phyloP scores from a whole-genome alignment of 202 grass and related monocot genomes.

The Zizania palustris region DNA sequence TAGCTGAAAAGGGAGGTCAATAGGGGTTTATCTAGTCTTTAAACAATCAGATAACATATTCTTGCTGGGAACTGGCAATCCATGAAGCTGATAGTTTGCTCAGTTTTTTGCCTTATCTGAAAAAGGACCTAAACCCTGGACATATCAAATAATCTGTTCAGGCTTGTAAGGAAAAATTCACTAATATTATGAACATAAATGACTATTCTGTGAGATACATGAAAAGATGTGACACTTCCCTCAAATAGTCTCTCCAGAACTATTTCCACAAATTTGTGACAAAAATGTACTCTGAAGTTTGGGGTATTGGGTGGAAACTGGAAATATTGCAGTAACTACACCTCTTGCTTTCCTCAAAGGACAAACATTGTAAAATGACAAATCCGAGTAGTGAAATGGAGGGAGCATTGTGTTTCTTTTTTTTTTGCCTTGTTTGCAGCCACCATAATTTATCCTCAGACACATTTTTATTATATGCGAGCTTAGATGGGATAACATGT shows the following conservation, averaged over 20 bases:
- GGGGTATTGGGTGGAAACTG: background rate
- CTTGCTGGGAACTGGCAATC: background rate
- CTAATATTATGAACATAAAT: background rate
- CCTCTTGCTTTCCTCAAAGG: background rate
- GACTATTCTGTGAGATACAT: background rate
- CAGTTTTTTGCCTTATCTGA: background rate
- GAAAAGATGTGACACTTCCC: background rate
- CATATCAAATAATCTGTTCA: background rate
- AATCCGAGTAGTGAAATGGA: background rate
- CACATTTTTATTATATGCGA: background rate
- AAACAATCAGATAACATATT: background rate
- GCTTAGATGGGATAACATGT: conserved; percentile 27
- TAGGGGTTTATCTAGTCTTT: background rate
- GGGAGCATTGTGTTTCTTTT: background rate
- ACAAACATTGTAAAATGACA: background rate
- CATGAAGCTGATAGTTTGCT: background rate
- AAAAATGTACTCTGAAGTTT: background rate
- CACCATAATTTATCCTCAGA: conserved; percentile 16
- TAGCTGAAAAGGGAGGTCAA: background rate
- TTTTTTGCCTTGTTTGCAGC: background rate
- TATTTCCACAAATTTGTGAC: background rate
- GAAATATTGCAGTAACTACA: background rate
- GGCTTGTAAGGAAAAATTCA: background rate
- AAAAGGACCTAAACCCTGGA: background rate
- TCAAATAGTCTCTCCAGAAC: background rate